Percentiles rank a stretch among this genome's conserved stretches.
phyloP scores from a whole-genome alignment of 2,329 filamentous ascomycete genomes.

The Teratosphaeria viscida region DNA sequence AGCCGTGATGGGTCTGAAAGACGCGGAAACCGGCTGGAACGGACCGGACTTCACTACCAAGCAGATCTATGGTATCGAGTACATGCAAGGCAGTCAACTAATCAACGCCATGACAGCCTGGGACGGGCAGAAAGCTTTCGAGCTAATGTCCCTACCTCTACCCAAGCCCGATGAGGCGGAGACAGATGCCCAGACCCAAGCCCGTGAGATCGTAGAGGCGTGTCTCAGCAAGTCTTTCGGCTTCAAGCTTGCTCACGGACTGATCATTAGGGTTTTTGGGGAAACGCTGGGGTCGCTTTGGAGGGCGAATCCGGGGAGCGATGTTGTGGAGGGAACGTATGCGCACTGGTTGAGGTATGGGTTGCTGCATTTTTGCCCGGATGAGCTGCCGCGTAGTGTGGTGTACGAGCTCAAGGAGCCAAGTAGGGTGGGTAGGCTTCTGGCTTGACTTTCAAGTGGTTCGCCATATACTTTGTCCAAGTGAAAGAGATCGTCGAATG shows the following conservation, averaged over 20 bases:
- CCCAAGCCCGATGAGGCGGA: conserved; percentile 32
- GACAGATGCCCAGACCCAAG: conserved; percentile 37
- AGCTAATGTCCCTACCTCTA: conserved; percentile 38
- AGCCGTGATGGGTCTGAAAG: conserved; percentile 43
- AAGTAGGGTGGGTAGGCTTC: conserved; percentile 30
- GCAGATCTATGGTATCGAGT: conserved; percentile 42
- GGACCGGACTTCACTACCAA: conserved; percentile 42
- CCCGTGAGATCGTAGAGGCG: conserved; percentile 42
- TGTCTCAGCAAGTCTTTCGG: conserved; percentile 42
- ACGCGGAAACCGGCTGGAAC: conserved; percentile 43
- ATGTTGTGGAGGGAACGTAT: conserved; percentile 43
- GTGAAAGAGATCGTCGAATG: not conserved
- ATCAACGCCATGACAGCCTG: conserved; percentile 45
- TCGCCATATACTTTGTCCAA: not conserved
- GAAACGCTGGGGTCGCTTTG: conserved; percentile 45
- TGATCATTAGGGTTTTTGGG: conserved; percentile 41
- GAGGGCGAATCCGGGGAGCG: conserved; percentile 40
- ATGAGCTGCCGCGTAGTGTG: conserved; percentile 28
- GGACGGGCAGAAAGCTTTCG: conserved; percentile 40
- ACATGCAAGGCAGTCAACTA: conserved; percentile 41
- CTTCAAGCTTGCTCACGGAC: conserved; percentile 46
- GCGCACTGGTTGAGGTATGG: conserved; percentile 45
- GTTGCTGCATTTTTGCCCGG: conserved; percentile 38
- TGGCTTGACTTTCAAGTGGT: not conserved
- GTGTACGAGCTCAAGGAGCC: conserved; percentile 28